phyloP scores from a whole-genome alignment of 306 rosid species.

The Acacia melanoxylon region DNA sequence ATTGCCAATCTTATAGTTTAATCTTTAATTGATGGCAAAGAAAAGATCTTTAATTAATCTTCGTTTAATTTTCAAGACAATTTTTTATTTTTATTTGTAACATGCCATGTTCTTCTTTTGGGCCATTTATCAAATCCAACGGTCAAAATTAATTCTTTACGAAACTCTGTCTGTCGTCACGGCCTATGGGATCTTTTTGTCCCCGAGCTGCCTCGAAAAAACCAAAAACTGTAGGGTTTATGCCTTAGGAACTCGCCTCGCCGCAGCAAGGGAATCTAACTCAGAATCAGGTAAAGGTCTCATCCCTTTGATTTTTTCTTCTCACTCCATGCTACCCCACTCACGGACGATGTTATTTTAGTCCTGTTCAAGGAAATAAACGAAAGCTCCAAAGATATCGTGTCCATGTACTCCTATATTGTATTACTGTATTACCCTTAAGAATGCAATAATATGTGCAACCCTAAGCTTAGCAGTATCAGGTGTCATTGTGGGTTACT shows the following conservation, averaged over 20 bases:
- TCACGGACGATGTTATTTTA: neutral
- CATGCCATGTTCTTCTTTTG: neutral
- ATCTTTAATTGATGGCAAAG: too few species aligned
- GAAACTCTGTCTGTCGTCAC: too few species aligned
- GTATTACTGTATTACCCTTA: too few species aligned
- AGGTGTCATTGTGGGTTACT: neutral
- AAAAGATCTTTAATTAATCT: too few species aligned
- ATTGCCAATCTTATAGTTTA: too few species aligned
- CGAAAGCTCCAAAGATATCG: neutral
- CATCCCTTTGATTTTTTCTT: neutral
- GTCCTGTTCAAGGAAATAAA: neutral
- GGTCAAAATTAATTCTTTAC: neutral
- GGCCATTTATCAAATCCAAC: neutral
- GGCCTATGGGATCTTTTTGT: neutral
- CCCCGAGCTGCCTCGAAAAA: neutral
- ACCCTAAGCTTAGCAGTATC: neutral
- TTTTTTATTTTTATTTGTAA: neutral
- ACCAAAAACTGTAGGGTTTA: neutral
- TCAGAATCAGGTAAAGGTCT: neutral
- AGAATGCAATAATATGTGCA: too few species aligned
- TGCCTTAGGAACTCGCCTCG: neutral
- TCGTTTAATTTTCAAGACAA: too few species aligned
- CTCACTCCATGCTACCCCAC: neutral
- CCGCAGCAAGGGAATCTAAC: neutral
- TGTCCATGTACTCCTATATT: neutral